Evolutionary conservation across 352 stramenopile genomes (phyloP), one percentile per base, ranked within the genome.

Genomic region (Phytopythium vexans): DNA sequence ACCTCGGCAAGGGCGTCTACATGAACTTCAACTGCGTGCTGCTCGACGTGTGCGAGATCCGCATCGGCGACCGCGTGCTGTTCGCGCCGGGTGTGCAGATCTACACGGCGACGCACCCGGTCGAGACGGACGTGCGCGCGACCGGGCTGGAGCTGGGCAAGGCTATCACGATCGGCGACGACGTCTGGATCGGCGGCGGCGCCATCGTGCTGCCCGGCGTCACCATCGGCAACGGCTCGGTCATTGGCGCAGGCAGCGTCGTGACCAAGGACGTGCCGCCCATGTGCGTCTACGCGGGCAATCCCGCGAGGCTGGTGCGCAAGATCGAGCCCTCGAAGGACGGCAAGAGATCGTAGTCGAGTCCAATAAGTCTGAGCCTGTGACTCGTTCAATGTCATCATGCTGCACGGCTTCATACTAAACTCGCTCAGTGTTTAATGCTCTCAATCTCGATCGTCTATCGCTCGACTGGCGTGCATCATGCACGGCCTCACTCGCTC

Each of bases 11-110:
- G 27, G 72, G 70, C 53, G 84, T 92, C 43, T 96, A 82, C 71
- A 89, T 92, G 69, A 96, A 96, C 66, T 93, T 91, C 66, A 86
- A 89, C 56, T 95, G 84, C 49, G 76, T 85, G 16, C 59, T 96
- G 15, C 73, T 96, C 9, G 88, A 96, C 64, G 77, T 82, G 47
- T 88, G 77, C 39, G 55, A 64, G 44, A 83, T 96, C 54, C 79
- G 47, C 38, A 89, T 96, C 50, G 88, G 88, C 6, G 62, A 82
- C 31, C 77, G 79, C 46, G 84, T 77, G 31, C 62, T 95, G 52
- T 70, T 96, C 10, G 88, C 60, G 3, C 88, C 86, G 1, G 72
- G 77, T 45, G 83, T 94, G 31, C 70, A 89, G 56, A 60, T 96
- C 33, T 91, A 84, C 60, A 86, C 85, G 10, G 84, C 88, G 0